phyloP scores from a whole-genome alignment of 352 stramenopile genomes.

The Pythium aristosporum region DNA sequence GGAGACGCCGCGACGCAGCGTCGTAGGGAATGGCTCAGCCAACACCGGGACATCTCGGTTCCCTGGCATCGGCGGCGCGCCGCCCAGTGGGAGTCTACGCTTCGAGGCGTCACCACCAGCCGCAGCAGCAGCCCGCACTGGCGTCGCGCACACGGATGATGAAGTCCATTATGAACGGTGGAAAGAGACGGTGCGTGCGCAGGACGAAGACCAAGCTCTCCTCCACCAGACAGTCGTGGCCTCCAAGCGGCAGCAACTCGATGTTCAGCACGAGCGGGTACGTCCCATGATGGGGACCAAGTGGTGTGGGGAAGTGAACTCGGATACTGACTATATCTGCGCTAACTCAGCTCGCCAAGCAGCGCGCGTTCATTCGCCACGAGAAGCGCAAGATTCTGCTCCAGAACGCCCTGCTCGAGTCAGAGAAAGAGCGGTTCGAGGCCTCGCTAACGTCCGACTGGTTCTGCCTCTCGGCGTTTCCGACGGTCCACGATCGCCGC shows the following conservation, averaged over 20 bases:
- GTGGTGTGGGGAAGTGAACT: not conserved
- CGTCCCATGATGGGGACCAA: not conserved
- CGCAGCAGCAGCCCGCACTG: not conserved
- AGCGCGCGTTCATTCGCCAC: conserved; percentile 76
- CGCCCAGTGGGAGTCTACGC: not conserved
- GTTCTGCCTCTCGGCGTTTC: conserved; percentile 67
- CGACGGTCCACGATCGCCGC: conserved; percentile 38
- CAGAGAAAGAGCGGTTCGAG: conserved; percentile 71
- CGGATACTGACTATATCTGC: not conserved
- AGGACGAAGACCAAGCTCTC: conserved; percentile 65
- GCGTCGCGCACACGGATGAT: conserved; percentile 16
- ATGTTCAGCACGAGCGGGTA: conserved; percentile 61
- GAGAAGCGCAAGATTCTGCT: conserved; percentile 78
- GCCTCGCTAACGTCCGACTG: conserved; percentile 70
- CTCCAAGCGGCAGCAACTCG: conserved; percentile 65
- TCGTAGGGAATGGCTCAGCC: not conserved
- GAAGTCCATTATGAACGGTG: conserved; percentile 32
- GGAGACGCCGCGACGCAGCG: conserved; percentile 18
- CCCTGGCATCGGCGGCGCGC: conserved; percentile 18
- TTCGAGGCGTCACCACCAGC: not conserved
- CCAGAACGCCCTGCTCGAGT: conserved; percentile 69
- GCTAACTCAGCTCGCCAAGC: conserved; percentile 52
- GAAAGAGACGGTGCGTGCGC: conserved; percentile 37
- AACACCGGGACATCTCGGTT: conserved; percentile 11
- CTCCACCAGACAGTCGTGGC: conserved; percentile 68